Percentiles rank a stretch among this genome's conserved stretches.
These are phyloP conservation scores for Bruguiera hainesii DNA, from an alignment of 441 rosid genomes.

Conservation along the genomic window DNA sequence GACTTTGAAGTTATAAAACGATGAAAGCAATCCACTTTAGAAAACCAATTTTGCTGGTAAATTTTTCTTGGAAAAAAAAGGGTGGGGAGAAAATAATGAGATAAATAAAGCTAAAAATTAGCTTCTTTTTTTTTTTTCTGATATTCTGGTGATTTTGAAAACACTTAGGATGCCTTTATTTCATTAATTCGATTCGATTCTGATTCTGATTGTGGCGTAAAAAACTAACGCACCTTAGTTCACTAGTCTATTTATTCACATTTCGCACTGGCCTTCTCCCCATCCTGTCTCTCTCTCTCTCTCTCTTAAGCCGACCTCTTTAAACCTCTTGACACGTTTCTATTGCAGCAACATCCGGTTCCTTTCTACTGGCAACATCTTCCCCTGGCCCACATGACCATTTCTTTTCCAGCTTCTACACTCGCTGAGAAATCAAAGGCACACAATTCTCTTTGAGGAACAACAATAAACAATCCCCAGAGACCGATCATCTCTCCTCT, in stretches of 20 bases:
- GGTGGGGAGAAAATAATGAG: no score
- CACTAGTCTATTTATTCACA: constrained; percentile 17
- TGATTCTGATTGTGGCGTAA: no score
- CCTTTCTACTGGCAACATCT: constrained; percentile 29
- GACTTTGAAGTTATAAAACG: no score
- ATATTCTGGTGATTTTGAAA: no score
- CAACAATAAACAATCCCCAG: neutral
- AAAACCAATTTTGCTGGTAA: no score
- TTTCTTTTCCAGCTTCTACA: constrained; percentile 20
- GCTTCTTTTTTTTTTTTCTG: no score
- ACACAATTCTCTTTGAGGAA: constrained; percentile 14
- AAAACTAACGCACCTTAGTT: no score
- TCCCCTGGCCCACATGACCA: constrained; percentile 22
- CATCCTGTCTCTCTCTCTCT: neutral
- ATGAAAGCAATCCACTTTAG: no score
- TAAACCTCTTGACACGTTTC: constrained; percentile 35
- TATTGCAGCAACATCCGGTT: constrained; percentile 33
- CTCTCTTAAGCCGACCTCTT: constrained; percentile 19
- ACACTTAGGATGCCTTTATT: no score
- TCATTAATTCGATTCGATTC: no score
- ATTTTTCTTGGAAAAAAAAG: no score
- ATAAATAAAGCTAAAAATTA: no score
- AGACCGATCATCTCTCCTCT: constrained; percentile 7
- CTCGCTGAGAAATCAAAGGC: neutral
- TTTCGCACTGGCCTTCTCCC: constrained; percentile 24